These are phyloP conservation scores for Chlamydomonas incerta DNA, from an alignment of 139 green algal species.

Conservation along the genomic window DNA sequence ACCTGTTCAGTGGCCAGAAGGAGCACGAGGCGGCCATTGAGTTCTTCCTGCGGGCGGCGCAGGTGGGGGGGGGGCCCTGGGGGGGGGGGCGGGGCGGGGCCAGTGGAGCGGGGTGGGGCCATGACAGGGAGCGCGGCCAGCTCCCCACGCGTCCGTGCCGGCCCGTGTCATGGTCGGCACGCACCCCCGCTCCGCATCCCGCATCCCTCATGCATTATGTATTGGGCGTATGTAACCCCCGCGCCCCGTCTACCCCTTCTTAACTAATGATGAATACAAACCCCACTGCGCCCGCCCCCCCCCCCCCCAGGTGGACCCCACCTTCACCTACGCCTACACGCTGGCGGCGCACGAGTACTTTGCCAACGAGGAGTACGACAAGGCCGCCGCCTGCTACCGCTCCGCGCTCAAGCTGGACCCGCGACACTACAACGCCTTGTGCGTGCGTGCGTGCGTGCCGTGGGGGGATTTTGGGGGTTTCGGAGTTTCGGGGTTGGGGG, in stretches of 20 bases:
- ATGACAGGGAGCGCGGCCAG: too few species aligned
- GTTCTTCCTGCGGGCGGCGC: conserved; percentile 89
- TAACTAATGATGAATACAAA: too few species aligned
- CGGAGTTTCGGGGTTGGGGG: too few species aligned
- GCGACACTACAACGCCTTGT: conserved; percentile 96
- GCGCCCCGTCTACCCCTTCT: too few species aligned
- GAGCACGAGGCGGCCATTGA: conserved; percentile 91
- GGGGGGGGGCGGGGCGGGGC: too few species aligned
- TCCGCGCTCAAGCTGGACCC: conserved; percentile 86
- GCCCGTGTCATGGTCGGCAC: too few species aligned
- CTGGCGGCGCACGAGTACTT: conserved; percentile 94
- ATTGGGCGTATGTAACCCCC: too few species aligned
- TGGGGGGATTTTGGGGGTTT: too few species aligned
- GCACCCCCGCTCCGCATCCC: too few species aligned
- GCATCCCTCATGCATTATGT: too few species aligned
- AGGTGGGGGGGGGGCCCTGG: conserved; percentile 62
- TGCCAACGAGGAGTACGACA: conserved; percentile 94
- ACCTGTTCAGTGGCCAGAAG: conserved; percentile 93
- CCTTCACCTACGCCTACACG: conserved; percentile 91
- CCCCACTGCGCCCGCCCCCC: background rate
- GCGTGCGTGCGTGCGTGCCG: background rate
- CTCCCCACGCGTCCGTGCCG: too few species aligned
- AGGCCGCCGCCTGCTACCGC: conserved; percentile 86
- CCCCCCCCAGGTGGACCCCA: conserved; percentile 59
- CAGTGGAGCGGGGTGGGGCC: too few species aligned